Percentiles rank a stretch among this genome's conserved stretches.
phyloP scores from a whole-genome alignment of 139 green algal species.

The Coelastrella sp. region DNA sequence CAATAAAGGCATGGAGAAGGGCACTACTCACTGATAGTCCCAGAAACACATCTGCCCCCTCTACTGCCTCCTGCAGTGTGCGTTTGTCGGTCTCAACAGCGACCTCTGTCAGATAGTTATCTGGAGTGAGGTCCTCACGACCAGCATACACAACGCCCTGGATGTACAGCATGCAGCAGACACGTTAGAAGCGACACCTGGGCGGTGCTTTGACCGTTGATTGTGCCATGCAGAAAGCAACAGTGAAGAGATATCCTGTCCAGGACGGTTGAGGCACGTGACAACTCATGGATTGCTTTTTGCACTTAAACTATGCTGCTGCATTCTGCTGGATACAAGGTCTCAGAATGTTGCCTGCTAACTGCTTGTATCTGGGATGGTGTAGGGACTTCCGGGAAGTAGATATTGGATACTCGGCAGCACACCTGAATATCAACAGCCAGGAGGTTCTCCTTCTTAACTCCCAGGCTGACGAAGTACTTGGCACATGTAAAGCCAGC shows the following conservation, averaged over 20 bases:
- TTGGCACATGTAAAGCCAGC: conserved; percentile 57
- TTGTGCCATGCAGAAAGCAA: no score
- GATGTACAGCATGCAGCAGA: neutral
- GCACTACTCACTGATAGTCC: conserved; percentile 47
- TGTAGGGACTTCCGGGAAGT: neutral
- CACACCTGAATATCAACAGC: conserved; percentile 49
- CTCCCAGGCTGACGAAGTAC: conserved; percentile 55
- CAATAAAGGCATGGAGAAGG: no score
- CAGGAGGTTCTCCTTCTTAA: conserved; percentile 53
- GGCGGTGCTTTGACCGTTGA: neutral
- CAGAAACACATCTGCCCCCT: conserved; percentile 60
- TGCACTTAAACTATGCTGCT: no score
- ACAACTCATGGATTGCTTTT: no score
- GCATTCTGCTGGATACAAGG: no score
- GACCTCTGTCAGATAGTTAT: conserved; percentile 53
- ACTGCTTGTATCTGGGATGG: no score
- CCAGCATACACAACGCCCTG: conserved; percentile 58
- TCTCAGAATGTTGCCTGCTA: no score
- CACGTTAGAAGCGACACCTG: neutral
- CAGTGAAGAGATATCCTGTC: no score
- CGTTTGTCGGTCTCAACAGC: conserved; percentile 46
- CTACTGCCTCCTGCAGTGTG: conserved; percentile 53
- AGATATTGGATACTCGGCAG: no score
- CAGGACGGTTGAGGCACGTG: no score
- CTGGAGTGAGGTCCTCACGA: conserved; percentile 50